Evolutionary conservation across 495 filamentous ascomycete species (phyloP).

Genomic region (Aspergillus panamensis): DNA sequence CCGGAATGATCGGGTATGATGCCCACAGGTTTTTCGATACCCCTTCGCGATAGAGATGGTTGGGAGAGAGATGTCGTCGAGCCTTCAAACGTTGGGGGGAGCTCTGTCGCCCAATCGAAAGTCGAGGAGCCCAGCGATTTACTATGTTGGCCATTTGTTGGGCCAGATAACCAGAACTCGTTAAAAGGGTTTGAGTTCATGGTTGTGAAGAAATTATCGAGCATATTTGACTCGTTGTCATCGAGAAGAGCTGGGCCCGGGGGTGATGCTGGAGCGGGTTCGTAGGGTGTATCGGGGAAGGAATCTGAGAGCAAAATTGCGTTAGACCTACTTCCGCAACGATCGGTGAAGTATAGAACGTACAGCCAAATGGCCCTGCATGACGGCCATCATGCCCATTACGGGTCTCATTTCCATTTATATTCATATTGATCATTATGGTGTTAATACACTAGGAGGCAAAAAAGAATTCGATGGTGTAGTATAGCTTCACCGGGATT

Average conservation of each 20-base stretch:
- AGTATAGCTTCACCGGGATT: constrained; percentile 9
- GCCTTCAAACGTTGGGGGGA: constrained; percentile 59
- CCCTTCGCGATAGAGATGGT: constrained; percentile 32
- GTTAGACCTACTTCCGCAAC: constrained; percentile 21
- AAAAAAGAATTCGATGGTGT: background rate
- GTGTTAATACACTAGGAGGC: constrained; percentile 6
- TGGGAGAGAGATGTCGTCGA: constrained; percentile 60
- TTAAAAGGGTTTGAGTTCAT: constrained; percentile 54
- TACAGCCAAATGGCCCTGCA: constrained; percentile 59
- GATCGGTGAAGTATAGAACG: constrained; percentile 25
- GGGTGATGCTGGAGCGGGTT: constrained; percentile 54
- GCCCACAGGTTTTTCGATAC: constrained; percentile 26
- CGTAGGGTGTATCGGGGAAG: constrained; percentile 50
- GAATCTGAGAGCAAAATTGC: constrained; percentile 32
- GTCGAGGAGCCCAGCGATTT: constrained; percentile 44
- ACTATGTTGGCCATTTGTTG: constrained; percentile 43
- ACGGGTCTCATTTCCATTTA: constrained; percentile 29
- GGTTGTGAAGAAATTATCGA: constrained; percentile 61
- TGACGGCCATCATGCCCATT: constrained; percentile 32
- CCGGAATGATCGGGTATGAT: constrained; percentile 23
- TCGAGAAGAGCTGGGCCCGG: constrained; percentile 58
- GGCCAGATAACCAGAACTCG: constrained; percentile 44
- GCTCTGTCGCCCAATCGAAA: constrained; percentile 52
- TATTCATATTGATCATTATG: constrained; percentile 32
- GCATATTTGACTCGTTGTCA: constrained; percentile 57